Conservation (phyloP, 805 yeast genomes). For the Metschnikowia dekortorum region DNA sequence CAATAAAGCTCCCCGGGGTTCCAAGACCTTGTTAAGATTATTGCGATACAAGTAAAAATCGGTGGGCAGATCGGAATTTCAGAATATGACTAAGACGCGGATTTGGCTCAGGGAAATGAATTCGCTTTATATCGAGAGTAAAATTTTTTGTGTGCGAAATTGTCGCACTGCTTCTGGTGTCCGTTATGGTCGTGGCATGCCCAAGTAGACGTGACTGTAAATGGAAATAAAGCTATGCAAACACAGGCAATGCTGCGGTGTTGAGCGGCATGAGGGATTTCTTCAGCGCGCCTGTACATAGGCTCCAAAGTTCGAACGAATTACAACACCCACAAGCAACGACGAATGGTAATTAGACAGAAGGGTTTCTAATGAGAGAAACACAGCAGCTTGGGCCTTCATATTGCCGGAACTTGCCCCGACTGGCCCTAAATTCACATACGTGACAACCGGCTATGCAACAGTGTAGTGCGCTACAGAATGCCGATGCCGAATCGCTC, state of each 20-base stretch:
- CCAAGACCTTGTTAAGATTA: neutral
- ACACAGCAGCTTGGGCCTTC: too few relatives aligned
- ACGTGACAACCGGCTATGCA: neutral
- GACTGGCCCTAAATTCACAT: neutral
- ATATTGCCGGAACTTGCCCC: neutral
- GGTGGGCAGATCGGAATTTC: neutral
- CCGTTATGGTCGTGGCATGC: conserved; percentile 1
- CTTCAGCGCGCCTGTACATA: neutral
- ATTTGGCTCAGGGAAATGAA: neutral
- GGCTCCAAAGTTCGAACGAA: neutral
- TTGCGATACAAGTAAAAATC: neutral
- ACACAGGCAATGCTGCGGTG: neutral
- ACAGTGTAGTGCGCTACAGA: neutral
- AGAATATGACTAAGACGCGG: neutral
- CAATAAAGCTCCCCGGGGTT: neutral
- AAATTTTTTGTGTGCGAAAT: conserved; percentile 1
- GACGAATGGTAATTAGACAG: too few relatives aligned
- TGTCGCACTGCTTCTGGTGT: conserved; percentile 1
- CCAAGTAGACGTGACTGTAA: neutral
- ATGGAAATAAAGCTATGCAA: neutral
- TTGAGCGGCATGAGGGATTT: conserved; percentile 2
- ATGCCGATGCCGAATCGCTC: neutral
- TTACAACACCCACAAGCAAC: neutral
- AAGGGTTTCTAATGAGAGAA: too few relatives aligned
- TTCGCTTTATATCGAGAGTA: conserved; percentile 4